Evolutionary conservation across 495 filamentous ascomycete species (phyloP), one percentile per base, ranked within the genome.

Genomic region (Penicillium daleae): DNA sequence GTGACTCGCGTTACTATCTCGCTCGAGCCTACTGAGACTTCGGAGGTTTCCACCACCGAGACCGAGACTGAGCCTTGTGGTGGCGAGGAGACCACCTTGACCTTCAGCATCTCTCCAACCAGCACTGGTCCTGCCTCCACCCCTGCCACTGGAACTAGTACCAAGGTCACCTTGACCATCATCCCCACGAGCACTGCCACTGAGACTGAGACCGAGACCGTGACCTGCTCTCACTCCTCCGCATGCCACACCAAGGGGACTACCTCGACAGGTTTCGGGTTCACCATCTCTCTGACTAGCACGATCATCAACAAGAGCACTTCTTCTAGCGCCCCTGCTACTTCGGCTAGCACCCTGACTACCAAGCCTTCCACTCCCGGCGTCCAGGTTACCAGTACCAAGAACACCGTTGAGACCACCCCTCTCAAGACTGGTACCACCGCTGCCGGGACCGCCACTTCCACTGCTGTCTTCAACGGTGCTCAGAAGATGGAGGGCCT

Each of bases 1-100:
- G 39, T 57, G 24, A 57, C 55, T 4, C 37, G 9, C 4, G 55
- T 57, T 2, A 57, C 37, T 19, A 4, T 46, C 40, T 21, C 55
- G 26, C 27, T 32, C 12, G 15, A 52, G 13, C 35, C 37, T 39
- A 31, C 29, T 13, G 27, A 21, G 24, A 57, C 33, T 3, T 24
- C 33, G 4, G 29, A 29, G 19, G 40, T 49, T n/a, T 21, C 22
- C 26, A 31, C 31, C 19, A 59, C 56, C 29, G n/a, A 49, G 29
- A 58, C 40, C 6, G 54, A 42, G 42, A 57, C 56, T 22, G 56
- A 57, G 42, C 39, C 39, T 48, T 57, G 56, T 21, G 26, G 35
- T 19, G n/a, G 22, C 19, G 21, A 42, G 17, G 35, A 31, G 49
- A 13, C 49, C 13, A 51, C 24, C 19, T 9, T 8, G 24, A 51